Evolutionary conservation across 2,329 filamentous ascomycete genomes (phyloP), one percentile per base, ranked within the genome.

Genomic region (Penicillium sp.): DNA sequence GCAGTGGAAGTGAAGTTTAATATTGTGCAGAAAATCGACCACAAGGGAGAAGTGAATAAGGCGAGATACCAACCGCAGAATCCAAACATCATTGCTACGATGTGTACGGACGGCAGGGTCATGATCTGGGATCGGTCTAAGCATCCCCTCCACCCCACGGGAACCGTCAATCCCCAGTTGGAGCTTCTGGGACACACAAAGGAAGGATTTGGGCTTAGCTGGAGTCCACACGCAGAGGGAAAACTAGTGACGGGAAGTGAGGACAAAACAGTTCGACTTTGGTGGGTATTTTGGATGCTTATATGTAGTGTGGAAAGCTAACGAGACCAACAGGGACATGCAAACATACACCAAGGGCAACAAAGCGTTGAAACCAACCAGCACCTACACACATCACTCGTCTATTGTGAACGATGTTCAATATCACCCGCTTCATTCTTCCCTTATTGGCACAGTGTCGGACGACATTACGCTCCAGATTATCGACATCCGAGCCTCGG

Each of bases 31-130:
- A 94, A 90, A 74, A 99, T 99, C 70, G 89, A 96, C 71, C 94
- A 99, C 71, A 91, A 92, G 16, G 90, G 90, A 61, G 94, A 99
- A 74, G 91, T 99, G 70, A 99, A 99, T 81, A 99, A 97, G 79
- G 95, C 94, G 16, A 87, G 94, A 64, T 97, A 97, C 71, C 92
- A 97, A 74, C 94, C 94, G 12, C 93, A 97, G 72, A 99, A 99
- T 68, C 91, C 93, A 5, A 91, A 99, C 67, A 86, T 99, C 57
- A 95, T 99, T 66, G 94, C 94, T 3, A 97, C 94, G 0, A 87
- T 97, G 75, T 91, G 90, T 62, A 85, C 90, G 7, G 90, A 97
- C 71, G 89, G 90, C 61, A 88, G 86, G 63, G 89, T 97, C 43
- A 85, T 97, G 71, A 86, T 99, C 64, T 99, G 95, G 77, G 94